These are phyloP conservation scores for Emmonsiellopsis sp. DNA, from an alignment of 2,329 filamentous ascomycete genomes.

Conservation along the genomic window DNA sequence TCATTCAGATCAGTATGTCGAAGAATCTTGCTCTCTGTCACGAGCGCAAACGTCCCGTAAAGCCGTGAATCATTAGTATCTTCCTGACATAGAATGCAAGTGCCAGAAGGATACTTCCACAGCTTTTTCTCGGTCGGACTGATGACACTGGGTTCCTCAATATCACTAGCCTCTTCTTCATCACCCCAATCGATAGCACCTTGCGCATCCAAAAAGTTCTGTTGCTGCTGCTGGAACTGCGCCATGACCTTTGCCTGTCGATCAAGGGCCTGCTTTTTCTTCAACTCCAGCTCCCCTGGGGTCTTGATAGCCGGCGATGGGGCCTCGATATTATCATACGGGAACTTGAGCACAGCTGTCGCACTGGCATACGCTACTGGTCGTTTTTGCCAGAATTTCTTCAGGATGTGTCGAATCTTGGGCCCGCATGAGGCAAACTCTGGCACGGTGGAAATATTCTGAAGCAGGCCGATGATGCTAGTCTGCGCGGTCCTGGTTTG, in stretches of 20 bases:
- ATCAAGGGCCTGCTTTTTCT: conserved; percentile 83
- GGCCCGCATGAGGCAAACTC: conserved; percentile 75
- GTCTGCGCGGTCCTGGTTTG: conserved; percentile 31
- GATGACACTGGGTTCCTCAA: conserved; percentile 40
- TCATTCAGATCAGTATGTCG: conserved; percentile 79
- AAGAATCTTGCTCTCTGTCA: conserved; percentile 77
- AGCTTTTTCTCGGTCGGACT: conserved; percentile 57
- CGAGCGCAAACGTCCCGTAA: conserved; percentile 86
- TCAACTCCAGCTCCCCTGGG: conserved; percentile 56
- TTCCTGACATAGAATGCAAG: conserved; percentile 94
- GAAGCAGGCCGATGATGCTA: conserved; percentile 46
- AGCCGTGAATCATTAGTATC: conserved; percentile 81
- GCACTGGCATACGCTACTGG: conserved; percentile 63
- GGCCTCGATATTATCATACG: conserved; percentile 71
- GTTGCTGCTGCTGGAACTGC: conserved; percentile 95
- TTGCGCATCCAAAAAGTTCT: conserved; percentile 85
- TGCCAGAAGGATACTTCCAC: conserved; percentile 87
- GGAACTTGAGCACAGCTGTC: conserved; percentile 50
- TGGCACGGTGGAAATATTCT: conserved; percentile 52
- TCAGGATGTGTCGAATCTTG: conserved; percentile 75
- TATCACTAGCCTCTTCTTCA: conserved; percentile 65
- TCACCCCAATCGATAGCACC: conserved; percentile 83
- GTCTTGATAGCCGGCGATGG: conserved; percentile 65
- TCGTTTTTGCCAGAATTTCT: conserved; percentile 73
- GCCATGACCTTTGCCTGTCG: conserved; percentile 93